These are phyloP conservation scores for Diplocarpon mali DNA, from an alignment of 2,329 filamentous ascomycete genomes.

Conservation along the genomic window DNA sequence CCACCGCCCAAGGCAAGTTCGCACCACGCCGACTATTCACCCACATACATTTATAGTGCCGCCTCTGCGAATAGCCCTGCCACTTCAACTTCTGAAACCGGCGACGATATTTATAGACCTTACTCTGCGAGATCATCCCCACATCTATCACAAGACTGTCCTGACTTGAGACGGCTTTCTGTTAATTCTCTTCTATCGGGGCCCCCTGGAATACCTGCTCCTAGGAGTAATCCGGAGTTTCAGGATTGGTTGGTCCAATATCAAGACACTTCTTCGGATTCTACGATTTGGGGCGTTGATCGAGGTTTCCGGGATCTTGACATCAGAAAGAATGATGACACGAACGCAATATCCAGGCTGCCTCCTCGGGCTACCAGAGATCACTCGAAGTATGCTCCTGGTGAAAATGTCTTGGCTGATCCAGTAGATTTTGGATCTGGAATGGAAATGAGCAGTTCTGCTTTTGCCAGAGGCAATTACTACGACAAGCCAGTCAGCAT, in stretches of 20 bases:
- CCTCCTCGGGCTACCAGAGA: slow-evolving; percentile 27
- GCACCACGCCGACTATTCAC: slow-evolving; percentile 9
- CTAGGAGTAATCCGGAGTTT: slow-evolving; percentile 12
- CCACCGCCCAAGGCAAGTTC: slow-evolving; percentile 3
- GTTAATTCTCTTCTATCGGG: slow-evolving; percentile 54
- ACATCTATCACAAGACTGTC: slow-evolving; percentile 26
- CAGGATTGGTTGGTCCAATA: slow-evolving; percentile 13
- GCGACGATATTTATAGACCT: slow-evolving; percentile 34
- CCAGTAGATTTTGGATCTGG: slow-evolving; percentile 38
- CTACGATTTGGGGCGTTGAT: slow-evolving; percentile 57
- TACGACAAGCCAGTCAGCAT: slow-evolving; percentile 60
- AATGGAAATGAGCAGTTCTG: slow-evolving; percentile 36
- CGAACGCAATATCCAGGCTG: slow-evolving; percentile 46
- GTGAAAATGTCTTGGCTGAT: slow-evolving; percentile 28
- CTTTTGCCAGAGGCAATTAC: slow-evolving; percentile 51
- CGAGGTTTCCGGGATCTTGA: slow-evolving; percentile 60
- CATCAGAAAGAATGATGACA: slow-evolving; percentile 59
- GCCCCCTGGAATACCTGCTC: slow-evolving; percentile 29
- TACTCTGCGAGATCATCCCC: slow-evolving; percentile 21
- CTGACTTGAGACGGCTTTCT: slow-evolving; percentile 44
- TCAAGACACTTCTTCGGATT: slow-evolving; percentile 26
- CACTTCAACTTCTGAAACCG: slow-evolving; percentile 32
- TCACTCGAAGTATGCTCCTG: slow-evolving; percentile 20
- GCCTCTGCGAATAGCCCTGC: slow-evolving; percentile 23
- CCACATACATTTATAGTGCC: neutral